phyloP scores from a whole-genome alignment of 306 rosid species.

The Phaseolus lunatus region DNA sequence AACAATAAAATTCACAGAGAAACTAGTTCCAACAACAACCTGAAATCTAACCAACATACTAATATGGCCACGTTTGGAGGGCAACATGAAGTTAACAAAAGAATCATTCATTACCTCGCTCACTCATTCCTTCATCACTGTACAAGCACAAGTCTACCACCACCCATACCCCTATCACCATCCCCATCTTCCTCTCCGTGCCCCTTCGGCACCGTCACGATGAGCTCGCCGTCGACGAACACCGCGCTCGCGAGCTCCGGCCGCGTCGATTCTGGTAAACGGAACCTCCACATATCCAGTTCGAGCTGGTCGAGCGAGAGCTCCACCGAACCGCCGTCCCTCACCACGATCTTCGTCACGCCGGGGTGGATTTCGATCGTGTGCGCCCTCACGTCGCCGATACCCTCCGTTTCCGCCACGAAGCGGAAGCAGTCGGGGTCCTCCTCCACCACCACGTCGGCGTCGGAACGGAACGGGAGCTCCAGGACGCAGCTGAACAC shows the following conservation, averaged over 20 bases:
- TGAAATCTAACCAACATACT: conserved; percentile 55
- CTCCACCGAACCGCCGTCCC: conserved; percentile 70
- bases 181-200: conserved; percentile 44
- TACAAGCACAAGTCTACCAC: conserved; percentile 93
- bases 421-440: conserved; percentile 85
- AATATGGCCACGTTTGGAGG: conserved; percentile 42
- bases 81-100: conserved; percentile 29
- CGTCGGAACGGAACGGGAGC: conserved; percentile 94
- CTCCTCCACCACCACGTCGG: conserved; percentile 81
- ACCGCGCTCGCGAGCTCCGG: conserved; percentile 95
- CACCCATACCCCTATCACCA: conserved; percentile 67
- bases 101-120: conserved; percentile 37
- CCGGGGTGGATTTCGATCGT: conserved; percentile 94
- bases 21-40: conserved; percentile 49
- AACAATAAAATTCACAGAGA: conserved; percentile 48
- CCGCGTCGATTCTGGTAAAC: conserved; percentile 86
- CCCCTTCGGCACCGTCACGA: conserved; percentile 91
- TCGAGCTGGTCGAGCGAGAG: conserved; percentile 78
- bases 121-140: conserved; percentile 56
- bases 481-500: conserved; percentile 92
- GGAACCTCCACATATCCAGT: conserved; percentile 94
- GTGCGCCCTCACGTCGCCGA: conserved; percentile 72
- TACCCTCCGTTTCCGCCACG: conserved; percentile 67
- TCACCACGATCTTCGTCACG: conserved; percentile 86
- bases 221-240: conserved; percentile 82